phyloP scores from a whole-genome alignment of 345 rosid genomes.

The Dipteronia dyeriana region DNA sequence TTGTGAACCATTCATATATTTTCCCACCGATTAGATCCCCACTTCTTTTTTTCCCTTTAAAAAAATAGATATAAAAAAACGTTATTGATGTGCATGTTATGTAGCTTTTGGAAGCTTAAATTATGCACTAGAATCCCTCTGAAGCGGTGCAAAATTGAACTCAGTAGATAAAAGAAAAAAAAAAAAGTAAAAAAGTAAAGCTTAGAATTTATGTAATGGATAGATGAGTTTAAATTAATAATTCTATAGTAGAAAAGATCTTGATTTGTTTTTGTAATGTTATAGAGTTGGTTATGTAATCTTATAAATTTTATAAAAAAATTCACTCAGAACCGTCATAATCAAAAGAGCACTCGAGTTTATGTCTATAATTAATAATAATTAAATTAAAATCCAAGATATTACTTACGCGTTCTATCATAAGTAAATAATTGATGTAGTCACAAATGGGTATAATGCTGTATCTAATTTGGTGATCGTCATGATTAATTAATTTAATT shows the following conservation, averaged over 20 bases:
- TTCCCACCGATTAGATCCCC: neutral
- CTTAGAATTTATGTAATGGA: neutral
- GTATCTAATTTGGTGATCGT: constrained; percentile 22
- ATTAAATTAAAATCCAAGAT: constrained; percentile 11
- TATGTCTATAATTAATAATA: too few relatives aligned
- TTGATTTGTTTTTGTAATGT: too few relatives aligned
- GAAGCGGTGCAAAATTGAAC: too few relatives aligned
- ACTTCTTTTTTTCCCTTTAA: neutral
- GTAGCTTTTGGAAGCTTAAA: too few relatives aligned
- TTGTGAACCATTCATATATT: neutral
- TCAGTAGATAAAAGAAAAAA: neutral
- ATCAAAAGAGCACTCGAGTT: too few relatives aligned
- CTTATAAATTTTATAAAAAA: too few relatives aligned
- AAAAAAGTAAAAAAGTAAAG: neutral
- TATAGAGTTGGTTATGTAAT: too few relatives aligned
- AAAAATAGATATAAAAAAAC: neutral
- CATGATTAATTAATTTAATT: constrained; percentile 25
- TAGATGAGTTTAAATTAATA: constrained; percentile 20
- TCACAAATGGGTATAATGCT: constrained; percentile 22
- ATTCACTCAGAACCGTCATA: too few relatives aligned
- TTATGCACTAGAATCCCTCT: too few relatives aligned
- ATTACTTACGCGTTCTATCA: constrained; percentile 19
- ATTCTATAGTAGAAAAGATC: too few relatives aligned
- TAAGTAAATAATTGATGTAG: constrained; percentile 27
- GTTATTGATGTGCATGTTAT: neutral